Conservation (phyloP, 1,284 basidiomycete species). For the Wallemia mellicola region DNA sequence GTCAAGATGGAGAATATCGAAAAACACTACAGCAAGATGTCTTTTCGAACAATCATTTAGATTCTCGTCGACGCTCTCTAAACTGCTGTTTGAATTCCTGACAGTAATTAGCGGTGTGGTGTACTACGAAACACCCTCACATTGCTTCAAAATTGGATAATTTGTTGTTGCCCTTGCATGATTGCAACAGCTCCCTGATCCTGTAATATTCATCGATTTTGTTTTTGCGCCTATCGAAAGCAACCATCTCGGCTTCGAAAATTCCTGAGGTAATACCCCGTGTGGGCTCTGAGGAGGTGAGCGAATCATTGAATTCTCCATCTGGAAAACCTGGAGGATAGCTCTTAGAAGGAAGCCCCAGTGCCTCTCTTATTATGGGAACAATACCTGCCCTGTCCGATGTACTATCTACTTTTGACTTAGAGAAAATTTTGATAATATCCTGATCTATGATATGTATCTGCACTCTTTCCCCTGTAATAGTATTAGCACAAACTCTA, state of each 20-base stretch:
- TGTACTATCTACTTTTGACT: not conserved
- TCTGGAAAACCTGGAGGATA: not conserved
- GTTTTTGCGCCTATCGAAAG: not conserved
- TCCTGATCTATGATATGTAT: not conserved
- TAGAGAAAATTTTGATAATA: not conserved
- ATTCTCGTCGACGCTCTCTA: not conserved
- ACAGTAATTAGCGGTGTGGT: not conserved
- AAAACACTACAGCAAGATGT: constrained; percentile 50
- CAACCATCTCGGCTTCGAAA: not conserved
- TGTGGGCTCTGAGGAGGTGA: not conserved
- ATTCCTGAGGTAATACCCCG: not conserved
- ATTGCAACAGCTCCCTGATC: not conserved
- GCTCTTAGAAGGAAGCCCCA: not conserved
- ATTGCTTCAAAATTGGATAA: not conserved
- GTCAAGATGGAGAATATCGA: constrained; percentile 42
- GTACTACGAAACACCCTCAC: not conserved
- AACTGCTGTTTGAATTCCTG: not conserved
- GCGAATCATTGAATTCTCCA: not conserved
- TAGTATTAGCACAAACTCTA: not conserved
- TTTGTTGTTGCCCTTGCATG: not conserved
- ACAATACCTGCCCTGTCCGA: not conserved
- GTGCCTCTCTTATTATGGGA: not conserved
- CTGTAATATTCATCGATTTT: not conserved
- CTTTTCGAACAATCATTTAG: constrained; percentile 11
- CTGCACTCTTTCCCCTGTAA: not conserved